A percentile compares a stretch with the other conserved stretches of the same genome.
Evolutionary conservation across 805 yeast genomes (phyloP).

Genomic region (Ogataea saltuana): DNA sequence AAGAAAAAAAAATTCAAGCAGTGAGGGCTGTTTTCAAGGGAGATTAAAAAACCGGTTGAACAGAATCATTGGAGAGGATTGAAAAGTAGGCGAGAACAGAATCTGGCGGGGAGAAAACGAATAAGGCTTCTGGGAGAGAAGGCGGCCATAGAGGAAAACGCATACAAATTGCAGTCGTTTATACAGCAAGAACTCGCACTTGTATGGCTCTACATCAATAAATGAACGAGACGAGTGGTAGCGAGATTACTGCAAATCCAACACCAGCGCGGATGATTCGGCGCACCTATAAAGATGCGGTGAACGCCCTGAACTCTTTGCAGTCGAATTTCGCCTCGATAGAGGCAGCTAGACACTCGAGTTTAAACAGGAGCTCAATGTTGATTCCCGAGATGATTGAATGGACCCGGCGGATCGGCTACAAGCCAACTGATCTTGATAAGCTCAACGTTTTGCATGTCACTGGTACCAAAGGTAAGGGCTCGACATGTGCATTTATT

Average conservation of each 20-base stretch:
- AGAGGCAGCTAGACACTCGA: constrained; percentile 76
- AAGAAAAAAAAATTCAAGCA: not conserved
- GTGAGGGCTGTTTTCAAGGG: not conserved
- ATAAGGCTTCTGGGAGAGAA: too few species aligned
- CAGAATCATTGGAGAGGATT: too few species aligned
- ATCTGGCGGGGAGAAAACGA: too few species aligned
- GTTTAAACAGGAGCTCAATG: constrained; percentile 58
- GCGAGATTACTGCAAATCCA: not conserved
- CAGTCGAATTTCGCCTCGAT: constrained; percentile 92
- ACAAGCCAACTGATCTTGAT: constrained; percentile 65
- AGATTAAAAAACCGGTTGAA: not conserved
- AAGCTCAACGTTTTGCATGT: constrained; percentile 80
- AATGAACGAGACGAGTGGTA: constrained; percentile 2
- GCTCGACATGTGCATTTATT: constrained; percentile 94
- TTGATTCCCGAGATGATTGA: constrained; percentile 85
- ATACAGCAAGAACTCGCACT: too few species aligned
- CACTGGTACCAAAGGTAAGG: constrained; percentile 98
- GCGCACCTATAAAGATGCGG: constrained; percentile 62
- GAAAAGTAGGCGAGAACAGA: too few species aligned
- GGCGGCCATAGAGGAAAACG: too few species aligned
- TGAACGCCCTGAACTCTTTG: constrained; percentile 75
- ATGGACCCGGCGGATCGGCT: constrained; percentile 73
- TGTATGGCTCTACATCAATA: not conserved
- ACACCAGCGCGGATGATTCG: constrained; percentile 26
- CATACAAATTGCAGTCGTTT: too few species aligned